Base-by-base conservation (phyloP, 805 yeast species). In the Lipomyces kockii region DNA sequence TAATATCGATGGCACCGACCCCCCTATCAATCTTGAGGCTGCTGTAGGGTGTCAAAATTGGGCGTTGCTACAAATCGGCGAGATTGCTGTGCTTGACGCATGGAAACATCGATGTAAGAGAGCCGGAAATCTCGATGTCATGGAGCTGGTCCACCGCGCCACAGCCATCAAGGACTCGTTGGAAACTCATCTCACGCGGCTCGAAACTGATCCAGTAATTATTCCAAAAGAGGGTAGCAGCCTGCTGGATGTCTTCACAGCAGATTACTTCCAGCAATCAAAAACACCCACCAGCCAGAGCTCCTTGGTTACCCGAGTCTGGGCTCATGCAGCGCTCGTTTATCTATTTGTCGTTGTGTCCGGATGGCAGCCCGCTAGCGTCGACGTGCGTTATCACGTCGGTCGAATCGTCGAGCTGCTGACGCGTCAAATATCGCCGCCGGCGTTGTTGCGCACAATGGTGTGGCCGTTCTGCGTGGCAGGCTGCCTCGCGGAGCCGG, bases 351-450 rank as follows among this genome's bases (percentile, higher is more conserved):
- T 51, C 29, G 55, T 51, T 12, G 29, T 51, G 17, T 51, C 55
- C 17, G 27, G 55, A 22, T 51, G 55, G 55, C 55, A 51, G 32
- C 55, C 55, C 55, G 29, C 27, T 20, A 51, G 55, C 55, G 29
- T 5, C 32, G 55, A 22, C 5, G 29, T 51, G 29, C 27, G 55
- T 12, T 9, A 51, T 12, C 11, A 27, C 55, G 55, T 51, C 6
- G 55, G 14, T 11, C 27, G 32, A 27, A 27, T 22, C 11, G 14
- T 51, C 14, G 27, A 3, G 29, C 55, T 51, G 29, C 32, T 51
- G 55, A 4, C 11, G 17, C 9, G 52, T 22, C 29, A 22, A 11
- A 27, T 22, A 7, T 22, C 55, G 55, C 29, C 55, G 17, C 55
- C 55, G 17, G 55, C 27, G 32, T 14, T 22, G 55, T 17, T 51